Evolutionary conservation across 495 filamentous ascomycete genomes (phyloP), one percentile per base, ranked within the genome.

Genomic region (Daldinia bambusicola): DNA sequence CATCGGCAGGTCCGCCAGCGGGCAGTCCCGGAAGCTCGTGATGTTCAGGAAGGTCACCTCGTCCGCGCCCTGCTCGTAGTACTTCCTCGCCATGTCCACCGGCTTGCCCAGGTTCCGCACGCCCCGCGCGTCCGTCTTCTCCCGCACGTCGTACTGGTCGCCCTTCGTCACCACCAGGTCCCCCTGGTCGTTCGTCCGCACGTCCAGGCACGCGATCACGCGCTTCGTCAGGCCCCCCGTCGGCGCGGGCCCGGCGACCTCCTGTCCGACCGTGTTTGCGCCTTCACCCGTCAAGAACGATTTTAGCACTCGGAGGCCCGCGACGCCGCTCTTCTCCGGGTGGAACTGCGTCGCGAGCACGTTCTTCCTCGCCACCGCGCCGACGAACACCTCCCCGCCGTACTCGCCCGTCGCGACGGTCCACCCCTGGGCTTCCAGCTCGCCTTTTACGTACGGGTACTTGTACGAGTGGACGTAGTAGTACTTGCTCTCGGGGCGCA

Each of bases 101-200:
- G 95, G 95, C 81, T 99, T 98, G 68, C 95, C 95, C 0, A 99
- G 82, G 76, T 98, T 99, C 61, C 95, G 87, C 36, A 99, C 95
- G 59, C 89, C 85, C 20, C 93, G 89, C 55, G 85, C 88, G n/a
- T 82, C 80, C 8, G 84, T 83, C 80, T 97, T 97, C 75, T 98
- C 95, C n/a, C 95, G 91, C n/a, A 99, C 95, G 75, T 99, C 95
- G 80, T 99, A 99, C 75, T 98, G 95, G 77, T 99, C 95, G 8
- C 95, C 95, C 80, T 99, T 99, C 5, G 95, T 99, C 14, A 99
- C 95, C 0, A 99, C 96, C 16, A 99, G 81, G 78, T 98, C 96
- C 5, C 96, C 96, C 53, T 91, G 83, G 77, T 99, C 96, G 77
- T 99, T 98, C n/a, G 95, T 88, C 8, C 95, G 91, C 32, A 99